Evolutionary conservation across 2,329 filamentous ascomycete genomes (phyloP), one percentile per base, ranked within the genome.

Genomic region (Pseudogymnoascus sp.): DNA sequence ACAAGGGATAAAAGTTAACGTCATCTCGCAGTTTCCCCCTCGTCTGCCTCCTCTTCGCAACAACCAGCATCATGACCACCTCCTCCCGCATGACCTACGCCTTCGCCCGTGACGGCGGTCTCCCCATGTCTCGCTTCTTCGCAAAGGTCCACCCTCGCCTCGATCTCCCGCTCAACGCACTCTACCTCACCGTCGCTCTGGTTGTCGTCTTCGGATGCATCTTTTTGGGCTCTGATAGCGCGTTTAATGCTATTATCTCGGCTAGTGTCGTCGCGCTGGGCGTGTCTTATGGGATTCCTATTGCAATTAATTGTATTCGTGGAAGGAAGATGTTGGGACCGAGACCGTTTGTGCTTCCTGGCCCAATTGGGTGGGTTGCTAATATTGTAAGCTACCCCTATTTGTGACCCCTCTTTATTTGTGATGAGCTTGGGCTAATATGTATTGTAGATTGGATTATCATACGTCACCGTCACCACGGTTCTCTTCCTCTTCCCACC

Each of bases 261-360:
- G 82, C 87, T 0, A 87, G 86, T 0, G 88, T 92, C 0, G 87
- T 91, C 5, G 82, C 88, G 1, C 78, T 92, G 0, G 86, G 87
- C 9, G 75, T 92, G 4, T 87, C 86, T 3, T 92, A 92, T 66
- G 88, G 82, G 12, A 88, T 92, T 31, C 58, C 58, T 0, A 81
- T 89, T 40, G 78, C 82, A 0, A 84, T 92, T 67, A 89, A 92
- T 67, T 81, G 85, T 62, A 71, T 88, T 1, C 82, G 86, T 1
- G 86, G 87, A 2, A 80, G 89, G 6, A 84, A 77, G 59, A 86
- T 83, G 77, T 74, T 92, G 8, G 77, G 79, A 37, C 74, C 75
- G 1, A 76, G 85, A 40, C 69, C 80, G 0, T 88, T 88, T 69
- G 77, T 78, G 25, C 74, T 89, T 3, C 78, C 82, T 0, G 76